Evolutionary conservation across 169 alveolate genomes (phyloP).

Genomic region (Blepharisma undulans): DNA sequence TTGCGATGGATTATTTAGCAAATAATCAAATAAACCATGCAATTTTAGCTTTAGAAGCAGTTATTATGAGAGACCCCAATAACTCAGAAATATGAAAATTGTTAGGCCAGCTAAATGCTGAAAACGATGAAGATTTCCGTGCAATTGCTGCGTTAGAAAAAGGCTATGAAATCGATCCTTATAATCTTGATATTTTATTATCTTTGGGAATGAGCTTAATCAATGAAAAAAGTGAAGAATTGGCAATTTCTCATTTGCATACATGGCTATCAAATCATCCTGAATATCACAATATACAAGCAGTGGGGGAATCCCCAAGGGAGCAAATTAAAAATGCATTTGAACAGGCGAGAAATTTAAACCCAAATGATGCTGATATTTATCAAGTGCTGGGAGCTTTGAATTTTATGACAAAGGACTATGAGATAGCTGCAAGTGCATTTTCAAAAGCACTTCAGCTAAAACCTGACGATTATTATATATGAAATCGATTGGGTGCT

Average conservation of each 20-base stretch:
- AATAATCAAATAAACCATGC: slow-evolving; percentile 81
- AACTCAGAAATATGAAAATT: slow-evolving; percentile 87
- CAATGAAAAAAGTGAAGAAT: slow-evolving; percentile 78
- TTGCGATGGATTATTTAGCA: slow-evolving; percentile 71
- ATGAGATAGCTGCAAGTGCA: slow-evolving; percentile 74
- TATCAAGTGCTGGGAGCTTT: slow-evolving; percentile 87
- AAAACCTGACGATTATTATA: slow-evolving; percentile 77
- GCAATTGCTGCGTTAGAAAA: slow-evolving; percentile 69
- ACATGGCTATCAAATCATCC: slow-evolving; percentile 66
- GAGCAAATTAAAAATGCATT: slow-evolving; percentile 69
- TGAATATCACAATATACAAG: slow-evolving; percentile 31
- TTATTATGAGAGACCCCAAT: slow-evolving; percentile 68
- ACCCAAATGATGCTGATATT: slow-evolving; percentile 75
- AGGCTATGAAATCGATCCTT: slow-evolving; percentile 79
- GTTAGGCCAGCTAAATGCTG: slow-evolving; percentile 83
- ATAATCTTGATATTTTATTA: slow-evolving; percentile 71
- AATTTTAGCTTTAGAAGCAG: slow-evolving; percentile 83
- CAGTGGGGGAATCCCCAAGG: slow-evolving; percentile 56
- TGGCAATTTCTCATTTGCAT: slow-evolving; percentile 69
- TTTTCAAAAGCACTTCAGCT: slow-evolving; percentile 77
- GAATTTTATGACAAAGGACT: slow-evolving; percentile 79
- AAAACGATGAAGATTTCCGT: slow-evolving; percentile 79
- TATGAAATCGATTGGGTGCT: slow-evolving; percentile 91
- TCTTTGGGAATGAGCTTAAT: slow-evolving; percentile 88
- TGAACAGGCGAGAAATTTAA: slow-evolving; percentile 59